A percentile compares a stretch with the other conserved stretches of the same genome.
phyloP scores from a whole-genome alignment of 2,329 filamentous ascomycete species.

The Proliferodiscus dingleyae region DNA sequence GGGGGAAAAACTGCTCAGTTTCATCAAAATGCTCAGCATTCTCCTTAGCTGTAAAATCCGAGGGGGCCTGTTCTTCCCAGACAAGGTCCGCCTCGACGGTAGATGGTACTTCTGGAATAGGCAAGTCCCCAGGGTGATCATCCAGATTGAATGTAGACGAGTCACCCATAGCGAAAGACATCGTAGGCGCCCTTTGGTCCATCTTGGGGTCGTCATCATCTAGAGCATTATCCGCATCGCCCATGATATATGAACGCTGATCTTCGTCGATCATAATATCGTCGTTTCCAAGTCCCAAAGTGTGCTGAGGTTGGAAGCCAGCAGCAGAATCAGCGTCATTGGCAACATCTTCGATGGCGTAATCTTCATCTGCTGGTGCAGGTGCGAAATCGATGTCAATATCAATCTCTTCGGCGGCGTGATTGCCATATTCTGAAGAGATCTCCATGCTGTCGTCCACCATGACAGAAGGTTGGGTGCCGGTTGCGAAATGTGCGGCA shows the following conservation, averaged over 20 bases:
- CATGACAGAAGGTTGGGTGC: slow-evolving; percentile 18
- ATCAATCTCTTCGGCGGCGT: slow-evolving; percentile 43
- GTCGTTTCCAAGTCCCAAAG: slow-evolving; percentile 37
- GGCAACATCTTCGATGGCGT: slow-evolving; percentile 49
- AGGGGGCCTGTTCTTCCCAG: slow-evolving; percentile 4
- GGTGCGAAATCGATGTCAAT: slow-evolving; percentile 53
- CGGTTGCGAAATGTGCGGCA: slow-evolving; percentile 4
- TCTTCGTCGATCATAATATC: slow-evolving; percentile 43
- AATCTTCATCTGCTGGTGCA: slow-evolving; percentile 45
- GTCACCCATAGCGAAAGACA: slow-evolving; percentile 14
- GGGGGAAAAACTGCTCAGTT: not conserved
- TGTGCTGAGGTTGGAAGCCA: slow-evolving; percentile 28
- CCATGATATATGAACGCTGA: no score
- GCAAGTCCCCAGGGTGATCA: not conserved
- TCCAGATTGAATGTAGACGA: slow-evolving; percentile 1
- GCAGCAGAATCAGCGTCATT: slow-evolving; percentile 36
- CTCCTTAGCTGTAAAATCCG: not conserved
- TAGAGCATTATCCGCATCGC: slow-evolving; percentile 26
- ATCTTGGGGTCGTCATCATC: slow-evolving; percentile 23
- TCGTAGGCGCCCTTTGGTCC: slow-evolving; percentile 17
- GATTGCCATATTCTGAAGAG: slow-evolving; percentile 40
- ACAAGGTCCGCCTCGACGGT: not conserved
- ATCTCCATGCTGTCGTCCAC: slow-evolving; percentile 50
- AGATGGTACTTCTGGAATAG: not conserved
- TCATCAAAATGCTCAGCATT: not conserved